A percentile compares a stretch with the other conserved stretches of the same genome.
phyloP scores from a whole-genome alignment of 768 basidiomycete species.

The Boletus tomentosulus region DNA sequence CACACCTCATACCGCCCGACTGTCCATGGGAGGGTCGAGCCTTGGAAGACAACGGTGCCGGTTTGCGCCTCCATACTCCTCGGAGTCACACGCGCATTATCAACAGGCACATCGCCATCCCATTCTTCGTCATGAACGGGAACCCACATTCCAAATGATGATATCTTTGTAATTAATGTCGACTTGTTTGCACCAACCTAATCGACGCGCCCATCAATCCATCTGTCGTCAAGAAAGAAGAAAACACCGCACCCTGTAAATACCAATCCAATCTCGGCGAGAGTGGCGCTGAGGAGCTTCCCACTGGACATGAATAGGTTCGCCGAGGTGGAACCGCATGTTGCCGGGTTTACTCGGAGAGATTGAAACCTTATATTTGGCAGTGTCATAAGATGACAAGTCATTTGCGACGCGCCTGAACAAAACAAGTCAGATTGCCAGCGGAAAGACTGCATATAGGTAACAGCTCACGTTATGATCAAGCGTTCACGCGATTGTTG shows the following conservation, averaged over 20 bases:
- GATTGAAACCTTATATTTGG: slow-evolving; percentile 71
- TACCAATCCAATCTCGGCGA: slow-evolving; percentile 92
- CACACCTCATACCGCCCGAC: slow-evolving; percentile 76
- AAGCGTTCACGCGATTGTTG: slow-evolving; percentile 89
- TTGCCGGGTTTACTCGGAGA: slow-evolving; percentile 49
- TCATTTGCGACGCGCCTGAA: slow-evolving; percentile 76
- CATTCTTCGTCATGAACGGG: slow-evolving; percentile 91
- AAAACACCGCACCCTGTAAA: slow-evolving; percentile 60
- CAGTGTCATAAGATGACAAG: slow-evolving; percentile 71
- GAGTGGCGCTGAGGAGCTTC: slow-evolving; percentile 83
- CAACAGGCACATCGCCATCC: slow-evolving; percentile 79
- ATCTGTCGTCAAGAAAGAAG: background rate
- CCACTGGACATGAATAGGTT: slow-evolving; percentile 85
- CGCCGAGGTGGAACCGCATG: slow-evolving; percentile 81
- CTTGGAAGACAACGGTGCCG: slow-evolving; percentile 72
- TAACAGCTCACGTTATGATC: slow-evolving; percentile 75
- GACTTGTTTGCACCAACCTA: slow-evolving; percentile 88
- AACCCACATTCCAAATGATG: slow-evolving; percentile 88
- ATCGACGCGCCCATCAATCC: slow-evolving; percentile 2
- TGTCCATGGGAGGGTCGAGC: slow-evolving; percentile 80
- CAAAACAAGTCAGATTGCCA: background rate
- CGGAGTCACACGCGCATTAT: slow-evolving; percentile 34
- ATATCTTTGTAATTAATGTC: slow-evolving; percentile 74
- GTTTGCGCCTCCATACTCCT: slow-evolving; percentile 42
- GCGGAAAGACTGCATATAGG: background rate